Percentiles rank a stretch among this genome's conserved stretches.
These are phyloP conservation scores for Carex cristatella DNA, from an alignment of 176 grass and related monocot species.

Conservation along the genomic window DNA sequence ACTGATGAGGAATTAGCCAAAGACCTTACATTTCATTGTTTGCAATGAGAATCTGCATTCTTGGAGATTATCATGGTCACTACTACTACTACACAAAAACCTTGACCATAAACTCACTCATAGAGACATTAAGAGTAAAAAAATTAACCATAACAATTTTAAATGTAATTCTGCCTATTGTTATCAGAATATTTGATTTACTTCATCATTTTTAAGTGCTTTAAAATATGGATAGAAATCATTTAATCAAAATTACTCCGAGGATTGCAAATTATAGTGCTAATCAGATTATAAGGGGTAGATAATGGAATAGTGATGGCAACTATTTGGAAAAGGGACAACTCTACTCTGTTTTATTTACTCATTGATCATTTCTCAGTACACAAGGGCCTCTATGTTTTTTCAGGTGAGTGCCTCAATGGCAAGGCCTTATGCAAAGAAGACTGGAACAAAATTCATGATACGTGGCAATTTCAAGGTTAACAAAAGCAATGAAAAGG, in stretches of 20 bases:
- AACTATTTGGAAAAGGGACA: neutral
- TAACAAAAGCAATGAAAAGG: neutral
- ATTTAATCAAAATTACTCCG: neutral
- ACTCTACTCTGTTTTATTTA: neutral
- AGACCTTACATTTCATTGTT: neutral
- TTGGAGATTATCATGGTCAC: neutral
- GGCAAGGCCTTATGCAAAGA: neutral
- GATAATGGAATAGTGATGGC: neutral
- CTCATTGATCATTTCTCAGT: neutral
- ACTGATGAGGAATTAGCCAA: neutral
- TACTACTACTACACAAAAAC: neutral
- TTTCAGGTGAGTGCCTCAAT: slow-evolving; percentile 19
- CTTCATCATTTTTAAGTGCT: neutral
- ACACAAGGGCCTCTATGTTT: neutral
- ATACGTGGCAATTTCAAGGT: slow-evolving; percentile 11
- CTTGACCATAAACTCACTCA: neutral
- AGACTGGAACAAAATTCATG: neutral
- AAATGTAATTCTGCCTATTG: neutral
- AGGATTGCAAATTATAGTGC: neutral
- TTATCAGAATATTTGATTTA: neutral
- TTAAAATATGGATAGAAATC: neutral
- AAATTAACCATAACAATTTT: neutral
- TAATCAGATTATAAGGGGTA: neutral
- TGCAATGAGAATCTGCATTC: neutral
- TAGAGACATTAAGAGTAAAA: neutral